Evolutionary conservation across 257 asterid genomes (phyloP).

Genomic region (Jaltomata sinuosa): DNA sequence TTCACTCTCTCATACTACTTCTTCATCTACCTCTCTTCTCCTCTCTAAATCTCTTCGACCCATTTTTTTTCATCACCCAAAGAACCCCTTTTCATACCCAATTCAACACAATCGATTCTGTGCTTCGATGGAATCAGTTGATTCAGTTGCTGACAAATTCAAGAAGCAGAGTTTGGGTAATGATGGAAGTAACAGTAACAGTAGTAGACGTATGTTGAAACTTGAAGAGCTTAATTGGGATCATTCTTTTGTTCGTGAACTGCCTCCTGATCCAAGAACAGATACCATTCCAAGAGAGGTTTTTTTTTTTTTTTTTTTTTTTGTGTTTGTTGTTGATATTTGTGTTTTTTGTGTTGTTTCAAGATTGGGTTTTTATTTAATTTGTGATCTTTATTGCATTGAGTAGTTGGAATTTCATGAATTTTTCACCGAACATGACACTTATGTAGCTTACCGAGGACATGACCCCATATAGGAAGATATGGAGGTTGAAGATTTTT

Average conservation of each 20-base stretch:
- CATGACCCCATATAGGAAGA: neutral
- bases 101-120: slow-evolving; percentile 18
- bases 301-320: neutral
- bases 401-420: neutral
- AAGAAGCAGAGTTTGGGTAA: slow-evolving; percentile 42
- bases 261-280: slow-evolving; percentile 74
- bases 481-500: neutral
- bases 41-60: slow-evolving; percentile 21
- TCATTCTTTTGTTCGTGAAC: slow-evolving; percentile 76
- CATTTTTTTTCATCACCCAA: slow-evolving; percentile 20
- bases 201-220: slow-evolving; percentile 27
- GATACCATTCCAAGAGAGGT: slow-evolving; percentile 81
- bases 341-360: neutral
- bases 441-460: neutral
- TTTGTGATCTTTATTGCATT: neutral
- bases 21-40: slow-evolving; percentile 11
- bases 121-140: slow-evolving; percentile 52
- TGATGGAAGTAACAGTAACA: neutral
- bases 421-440: neutral
- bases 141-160: slow-evolving; percentile 56
- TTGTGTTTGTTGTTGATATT: neutral
- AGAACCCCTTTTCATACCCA: slow-evolving; percentile 31
- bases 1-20: slow-evolving; percentile 1
- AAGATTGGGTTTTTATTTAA: neutral
- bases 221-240: slow-evolving; percentile 87